These are phyloP conservation scores for Amphirosellinia nigrospora DNA, from an alignment of 495 filamentous ascomycete genomes.

Conservation along the genomic window DNA sequence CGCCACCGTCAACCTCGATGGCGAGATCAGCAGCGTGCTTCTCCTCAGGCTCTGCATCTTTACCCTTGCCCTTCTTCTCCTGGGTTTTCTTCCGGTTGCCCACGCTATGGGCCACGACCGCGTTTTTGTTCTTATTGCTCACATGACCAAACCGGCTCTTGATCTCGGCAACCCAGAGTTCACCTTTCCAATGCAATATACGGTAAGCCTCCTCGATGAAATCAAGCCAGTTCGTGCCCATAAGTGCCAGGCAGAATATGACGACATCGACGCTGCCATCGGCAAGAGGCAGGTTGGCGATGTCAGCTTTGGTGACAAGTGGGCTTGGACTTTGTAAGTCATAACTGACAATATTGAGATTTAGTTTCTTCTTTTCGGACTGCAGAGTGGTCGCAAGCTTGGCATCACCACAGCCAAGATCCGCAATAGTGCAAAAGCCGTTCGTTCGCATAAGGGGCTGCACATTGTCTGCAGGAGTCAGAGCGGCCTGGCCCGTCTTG, in stretches of 20 bases:
- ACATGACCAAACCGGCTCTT: conserved; percentile 84
- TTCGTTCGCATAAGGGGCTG: conserved; percentile 51
- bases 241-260: conserved; percentile 93
- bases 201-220: conserved; percentile 96
- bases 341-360: conserved; percentile 49
- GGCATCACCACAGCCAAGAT: conserved; percentile 68
- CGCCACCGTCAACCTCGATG: conserved; percentile 58
- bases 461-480: conserved; percentile 34
- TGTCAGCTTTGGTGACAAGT: conserved; percentile 85
- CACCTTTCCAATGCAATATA: conserved; percentile 86
- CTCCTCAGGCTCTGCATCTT: conserved; percentile 50
- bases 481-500: conserved; percentile 31
- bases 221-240: conserved; percentile 97
- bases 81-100: conserved; percentile 56
- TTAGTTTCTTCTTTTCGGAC: conserved; percentile 57
- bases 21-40: conserved; percentile 54
- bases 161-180: conserved; percentile 96
- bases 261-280: conserved; percentile 80
- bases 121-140: conserved; percentile 49
- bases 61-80: conserved; percentile 62
- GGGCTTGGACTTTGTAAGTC: conserved; percentile 66
- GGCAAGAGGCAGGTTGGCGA: conserved; percentile 76
- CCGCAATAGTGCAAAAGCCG: conserved; percentile 76
- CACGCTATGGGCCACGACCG: conserved; percentile 68
- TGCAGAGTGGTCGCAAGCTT: conserved; percentile 71